phyloP scores from a whole-genome alignment of 495 filamentous ascomycete genomes.

The Aspergillus sclerotiicarbonarius region DNA sequence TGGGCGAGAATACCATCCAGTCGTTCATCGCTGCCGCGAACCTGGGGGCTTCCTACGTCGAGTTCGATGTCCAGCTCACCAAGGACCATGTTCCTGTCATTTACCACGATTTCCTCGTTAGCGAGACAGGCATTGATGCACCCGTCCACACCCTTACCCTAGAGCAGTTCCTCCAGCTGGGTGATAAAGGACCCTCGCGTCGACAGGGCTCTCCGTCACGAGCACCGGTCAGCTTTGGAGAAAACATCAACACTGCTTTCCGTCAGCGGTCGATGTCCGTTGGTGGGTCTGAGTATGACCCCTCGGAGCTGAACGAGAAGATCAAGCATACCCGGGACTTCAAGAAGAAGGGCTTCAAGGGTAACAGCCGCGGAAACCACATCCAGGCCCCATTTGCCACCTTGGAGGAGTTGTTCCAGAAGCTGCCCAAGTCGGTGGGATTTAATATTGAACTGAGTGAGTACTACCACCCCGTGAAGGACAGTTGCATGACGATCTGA shows the following conservation, averaged over 20 bases:
- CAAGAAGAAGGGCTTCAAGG: slow-evolving; percentile 92
- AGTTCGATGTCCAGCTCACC: slow-evolving; percentile 95
- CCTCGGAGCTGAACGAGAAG: slow-evolving; percentile 71
- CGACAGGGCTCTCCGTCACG: slow-evolving; percentile 47
- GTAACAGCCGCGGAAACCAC: slow-evolving; percentile 86
- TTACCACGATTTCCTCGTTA: slow-evolving; percentile 98
- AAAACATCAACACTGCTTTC: slow-evolving; percentile 16
- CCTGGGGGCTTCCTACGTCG: slow-evolving; percentile 86
- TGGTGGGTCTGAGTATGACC: slow-evolving; percentile 50
- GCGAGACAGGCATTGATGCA: slow-evolving; percentile 96
- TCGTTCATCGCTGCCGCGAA: slow-evolving; percentile 97
- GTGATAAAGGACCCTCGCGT: slow-evolving; percentile 50
- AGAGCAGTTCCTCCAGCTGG: slow-evolving; percentile 88
- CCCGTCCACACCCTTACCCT: slow-evolving; percentile 93
- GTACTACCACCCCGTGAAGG: slow-evolving; percentile 27
- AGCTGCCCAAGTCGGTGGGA: slow-evolving; percentile 74
- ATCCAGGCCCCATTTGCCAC: slow-evolving; percentile 96
- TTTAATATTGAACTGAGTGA: slow-evolving; percentile 98
- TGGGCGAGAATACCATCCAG: slow-evolving; percentile 92
- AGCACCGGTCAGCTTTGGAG: slow-evolving; percentile 3
- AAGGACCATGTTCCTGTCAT: slow-evolving; percentile 99
- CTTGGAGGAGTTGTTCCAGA: slow-evolving; percentile 85
- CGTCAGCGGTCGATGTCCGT: slow-evolving; percentile 58
- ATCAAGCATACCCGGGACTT: slow-evolving; percentile 98
- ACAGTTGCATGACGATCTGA: slow-evolving; percentile 32